Conservation (phyloP, 106 monocot species). For the Phalaenopsis aphrodite region DNA sequence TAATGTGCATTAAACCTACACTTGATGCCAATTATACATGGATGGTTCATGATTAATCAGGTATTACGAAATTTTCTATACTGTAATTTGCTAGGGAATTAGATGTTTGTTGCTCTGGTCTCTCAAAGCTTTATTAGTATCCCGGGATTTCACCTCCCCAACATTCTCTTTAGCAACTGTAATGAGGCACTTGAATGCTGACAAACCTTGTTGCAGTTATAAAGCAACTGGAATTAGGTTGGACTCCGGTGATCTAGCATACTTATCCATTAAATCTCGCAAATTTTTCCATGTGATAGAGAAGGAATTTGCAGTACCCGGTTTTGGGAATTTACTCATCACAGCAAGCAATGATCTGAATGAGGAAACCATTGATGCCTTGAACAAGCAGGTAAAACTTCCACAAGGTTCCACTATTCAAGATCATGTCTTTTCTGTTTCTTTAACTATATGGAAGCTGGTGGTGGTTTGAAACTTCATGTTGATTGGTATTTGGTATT, state of each 20-base stretch:
- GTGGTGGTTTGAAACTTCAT: neutral
- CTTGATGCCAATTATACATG: no score
- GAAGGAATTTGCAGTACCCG: constrained; percentile 56
- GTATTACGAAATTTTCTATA: no score
- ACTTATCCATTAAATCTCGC: constrained; percentile 70
- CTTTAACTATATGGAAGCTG: neutral
- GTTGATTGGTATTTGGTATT: neutral
- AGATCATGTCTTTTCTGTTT: neutral
- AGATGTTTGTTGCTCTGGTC: no score
- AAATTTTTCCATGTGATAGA: constrained; percentile 75
- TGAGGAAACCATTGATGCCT: constrained; percentile 93
- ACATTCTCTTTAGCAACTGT: neutral
- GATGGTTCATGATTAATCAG: no score
- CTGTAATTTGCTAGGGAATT: no score
- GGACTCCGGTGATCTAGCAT: constrained; percentile 95
- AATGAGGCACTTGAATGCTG: neutral
- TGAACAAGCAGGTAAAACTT: constrained; percentile 84
- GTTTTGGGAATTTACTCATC: constrained; percentile 61
- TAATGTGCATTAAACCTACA: no score
- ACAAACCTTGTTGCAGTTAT: constrained; percentile 44
- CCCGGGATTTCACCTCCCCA: no score
- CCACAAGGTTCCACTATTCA: neutral
- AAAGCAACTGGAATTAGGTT: constrained; percentile 84
- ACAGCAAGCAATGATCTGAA: constrained; percentile 98
- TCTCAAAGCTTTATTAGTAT: no score